A percentile compares a stretch with the other conserved stretches of the same genome.
phyloP scores from a whole-genome alignment of 2,329 filamentous ascomycete genomes.

The Fusarium sp. region DNA sequence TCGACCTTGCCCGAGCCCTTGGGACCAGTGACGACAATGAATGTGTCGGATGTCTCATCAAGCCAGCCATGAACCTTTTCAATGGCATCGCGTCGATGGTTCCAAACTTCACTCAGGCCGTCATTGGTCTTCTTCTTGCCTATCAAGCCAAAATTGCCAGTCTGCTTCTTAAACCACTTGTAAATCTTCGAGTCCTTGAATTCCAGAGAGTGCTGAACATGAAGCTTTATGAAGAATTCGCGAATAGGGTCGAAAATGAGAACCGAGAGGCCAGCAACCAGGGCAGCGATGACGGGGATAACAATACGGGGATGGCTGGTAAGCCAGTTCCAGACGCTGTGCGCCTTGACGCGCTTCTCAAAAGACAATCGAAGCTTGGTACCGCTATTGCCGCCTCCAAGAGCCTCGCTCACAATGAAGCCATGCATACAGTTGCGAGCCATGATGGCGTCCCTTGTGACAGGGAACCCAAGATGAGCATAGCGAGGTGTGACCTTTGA shows the following conservation, averaged over 20 bases:
- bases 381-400: conserved; percentile 76
- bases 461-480: conserved; percentile 78
- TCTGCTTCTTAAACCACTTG: conserved; percentile 74
- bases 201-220: conserved; percentile 79
- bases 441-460: conserved; percentile 79
- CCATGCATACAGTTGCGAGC: conserved; percentile 94
- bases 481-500: conserved; percentile 85
- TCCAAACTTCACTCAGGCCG: conserved; percentile 82
- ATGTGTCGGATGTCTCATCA: conserved; percentile 86
- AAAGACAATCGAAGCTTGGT: conserved; percentile 85
- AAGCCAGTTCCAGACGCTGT: conserved; percentile 88
- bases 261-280: conserved; percentile 83
- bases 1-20: conserved; percentile 91
- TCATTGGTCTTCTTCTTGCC: conserved; percentile 67
- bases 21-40: conserved; percentile 92
- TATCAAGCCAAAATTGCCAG: conserved; percentile 70
- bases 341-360: conserved; percentile 76
- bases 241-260: conserved; percentile 93
- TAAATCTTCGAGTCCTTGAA: conserved; percentile 76
- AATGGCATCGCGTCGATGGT: conserved; percentile 82
- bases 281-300: conserved; percentile 79
- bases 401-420: conserved; percentile 70
- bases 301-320: conserved; percentile 85
- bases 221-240: conserved; percentile 88
- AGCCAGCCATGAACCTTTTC: conserved; percentile 85